Percentiles rank a stretch among this genome's conserved stretches.
Evolutionary conservation across 345 rosid species (phyloP).

Genomic region (Bretschneidera sinensis): DNA sequence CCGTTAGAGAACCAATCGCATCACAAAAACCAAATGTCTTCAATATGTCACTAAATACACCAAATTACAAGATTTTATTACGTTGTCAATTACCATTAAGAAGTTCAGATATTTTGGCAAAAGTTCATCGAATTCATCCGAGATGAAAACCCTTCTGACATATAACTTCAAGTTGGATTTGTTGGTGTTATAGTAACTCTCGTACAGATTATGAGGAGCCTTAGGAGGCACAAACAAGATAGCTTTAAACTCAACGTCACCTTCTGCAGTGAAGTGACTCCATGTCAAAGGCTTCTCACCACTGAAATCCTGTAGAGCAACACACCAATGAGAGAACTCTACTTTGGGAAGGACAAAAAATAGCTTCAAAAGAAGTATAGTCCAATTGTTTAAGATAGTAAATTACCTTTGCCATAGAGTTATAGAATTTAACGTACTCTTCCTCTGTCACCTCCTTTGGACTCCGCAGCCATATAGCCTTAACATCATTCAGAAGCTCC

Average conservation of each 20-base stretch:
- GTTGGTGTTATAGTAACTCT: conserved; percentile 83
- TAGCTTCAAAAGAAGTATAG: not conserved
- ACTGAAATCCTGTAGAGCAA: conserved; percentile 60
- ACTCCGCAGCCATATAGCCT: conserved; percentile 95
- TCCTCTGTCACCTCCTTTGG: conserved; percentile 96
- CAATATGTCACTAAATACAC: not conserved
- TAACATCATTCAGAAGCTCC: conserved; percentile 94
- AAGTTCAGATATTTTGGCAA: conserved; percentile 90
- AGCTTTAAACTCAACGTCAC: conserved; percentile 97
- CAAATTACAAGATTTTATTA: not conserved
- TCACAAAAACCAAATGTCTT: not conserved
- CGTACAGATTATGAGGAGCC: conserved; percentile 90
- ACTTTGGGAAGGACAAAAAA: not conserved
- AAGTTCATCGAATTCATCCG: conserved; percentile 96
- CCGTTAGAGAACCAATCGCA: conserved; percentile 6
- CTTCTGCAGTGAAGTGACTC: conserved; percentile 97
- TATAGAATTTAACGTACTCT: conserved; percentile 89
- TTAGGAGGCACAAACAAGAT: conserved; percentile 91
- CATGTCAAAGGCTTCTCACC: conserved; percentile 85
- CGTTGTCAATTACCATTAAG: conserved; percentile 50
- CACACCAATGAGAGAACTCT: conserved; percentile 17
- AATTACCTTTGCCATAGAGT: conserved; percentile 76
- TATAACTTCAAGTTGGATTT: conserved; percentile 90
- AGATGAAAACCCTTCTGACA: conserved; percentile 94
- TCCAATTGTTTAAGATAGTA: not conserved